phyloP scores from a whole-genome alignment of 2,329 filamentous ascomycete species.

The Ustulina deusta region DNA sequence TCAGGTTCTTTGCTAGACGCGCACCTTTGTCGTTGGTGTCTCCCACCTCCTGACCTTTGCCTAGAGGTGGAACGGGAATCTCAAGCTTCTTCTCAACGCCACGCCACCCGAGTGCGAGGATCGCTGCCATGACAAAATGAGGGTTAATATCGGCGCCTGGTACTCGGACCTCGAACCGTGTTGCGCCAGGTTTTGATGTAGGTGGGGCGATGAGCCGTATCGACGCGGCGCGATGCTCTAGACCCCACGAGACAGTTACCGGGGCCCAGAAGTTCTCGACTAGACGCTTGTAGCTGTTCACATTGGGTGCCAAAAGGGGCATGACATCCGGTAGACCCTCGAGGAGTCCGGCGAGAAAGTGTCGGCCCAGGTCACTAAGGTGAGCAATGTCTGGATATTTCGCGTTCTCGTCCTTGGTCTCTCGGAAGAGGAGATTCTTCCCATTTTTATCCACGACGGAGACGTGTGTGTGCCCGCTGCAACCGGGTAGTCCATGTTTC shows the following conservation, averaged over 20 bases:
- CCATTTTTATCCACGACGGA: slow-evolving; percentile 85
- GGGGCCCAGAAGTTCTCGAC: slow-evolving; percentile 99
- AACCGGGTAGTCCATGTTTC: slow-evolving; percentile 88
- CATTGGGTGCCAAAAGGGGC: slow-evolving; percentile 91
- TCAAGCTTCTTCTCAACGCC: slow-evolving; percentile 93
- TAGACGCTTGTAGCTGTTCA: slow-evolving; percentile 98
- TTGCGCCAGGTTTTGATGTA: slow-evolving; percentile 84
- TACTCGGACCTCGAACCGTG: slow-evolving; percentile 91
- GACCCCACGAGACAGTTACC: slow-evolving; percentile 95
- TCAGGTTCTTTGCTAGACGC: slow-evolving; percentile 84
- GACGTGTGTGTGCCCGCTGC: slow-evolving; percentile 95
- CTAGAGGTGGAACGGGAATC: slow-evolving; percentile 83
- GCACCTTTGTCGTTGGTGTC: slow-evolving; percentile 76
- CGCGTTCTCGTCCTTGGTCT: slow-evolving; percentile 76
- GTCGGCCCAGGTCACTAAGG: slow-evolving; percentile 87
- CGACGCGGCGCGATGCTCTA: slow-evolving; percentile 93
- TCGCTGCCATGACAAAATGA: slow-evolving; percentile 85
- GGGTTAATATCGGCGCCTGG: slow-evolving; percentile 95
- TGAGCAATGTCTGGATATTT: slow-evolving; percentile 80
- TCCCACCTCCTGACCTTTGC: slow-evolving; percentile 86
- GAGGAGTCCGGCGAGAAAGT: slow-evolving; percentile 92
- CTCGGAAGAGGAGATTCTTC: slow-evolving; percentile 85
- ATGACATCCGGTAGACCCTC: slow-evolving; percentile 93
- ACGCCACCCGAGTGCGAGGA: slow-evolving; percentile 88
- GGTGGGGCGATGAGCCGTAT: slow-evolving; percentile 91